These are phyloP conservation scores for Stevia rebaudiana DNA, from an alignment of 140 eudicot genomes.

Conservation along the genomic window DNA sequence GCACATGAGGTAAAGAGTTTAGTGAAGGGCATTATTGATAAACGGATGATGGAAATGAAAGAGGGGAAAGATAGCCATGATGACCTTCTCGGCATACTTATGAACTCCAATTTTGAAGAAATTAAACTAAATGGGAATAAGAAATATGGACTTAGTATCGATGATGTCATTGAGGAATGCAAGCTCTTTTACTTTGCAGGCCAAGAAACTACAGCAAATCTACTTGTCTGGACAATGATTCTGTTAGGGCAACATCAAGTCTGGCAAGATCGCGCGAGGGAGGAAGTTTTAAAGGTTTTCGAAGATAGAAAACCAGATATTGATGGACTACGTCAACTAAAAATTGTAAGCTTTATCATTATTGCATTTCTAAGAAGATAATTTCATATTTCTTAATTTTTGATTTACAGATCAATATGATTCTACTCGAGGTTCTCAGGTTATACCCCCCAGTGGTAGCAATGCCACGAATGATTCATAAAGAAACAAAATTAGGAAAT, in stretches of 20 bases:
- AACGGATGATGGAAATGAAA: conserved; percentile 6
- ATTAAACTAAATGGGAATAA: conserved; percentile 10
- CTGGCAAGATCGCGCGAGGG: conserved; percentile 9
- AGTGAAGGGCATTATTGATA: conserved; percentile 4
- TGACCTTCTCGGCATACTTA: conserved; percentile 11
- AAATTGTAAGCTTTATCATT: conserved; percentile 2
- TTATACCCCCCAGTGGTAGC: conserved; percentile 15
- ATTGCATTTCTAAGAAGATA: not conserved
- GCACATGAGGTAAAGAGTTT: conserved; percentile 7
- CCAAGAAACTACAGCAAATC: too few species aligned
- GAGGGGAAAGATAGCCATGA: not conserved
- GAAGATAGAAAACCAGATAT: conserved; percentile 15
- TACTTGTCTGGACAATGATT: too few species aligned
- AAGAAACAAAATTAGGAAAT: conserved; percentile 11
- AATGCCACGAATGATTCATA: conserved; percentile 10
- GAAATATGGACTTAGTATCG: conserved; percentile 19
- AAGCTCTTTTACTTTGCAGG: too few species aligned
- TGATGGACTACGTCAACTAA: conserved; percentile 10
- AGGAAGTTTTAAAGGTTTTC: conserved; percentile 20
- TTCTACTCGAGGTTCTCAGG: conserved; percentile 15
- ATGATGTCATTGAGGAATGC: too few species aligned
- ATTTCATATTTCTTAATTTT: not conserved
- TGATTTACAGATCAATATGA: conserved; percentile 11
- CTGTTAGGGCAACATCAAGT: conserved; percentile 12
- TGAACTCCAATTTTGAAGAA: conserved; percentile 19